Evolutionary conservation across 768 basidiomycete genomes (phyloP).

Genomic region (Trametopsis cervina): DNA sequence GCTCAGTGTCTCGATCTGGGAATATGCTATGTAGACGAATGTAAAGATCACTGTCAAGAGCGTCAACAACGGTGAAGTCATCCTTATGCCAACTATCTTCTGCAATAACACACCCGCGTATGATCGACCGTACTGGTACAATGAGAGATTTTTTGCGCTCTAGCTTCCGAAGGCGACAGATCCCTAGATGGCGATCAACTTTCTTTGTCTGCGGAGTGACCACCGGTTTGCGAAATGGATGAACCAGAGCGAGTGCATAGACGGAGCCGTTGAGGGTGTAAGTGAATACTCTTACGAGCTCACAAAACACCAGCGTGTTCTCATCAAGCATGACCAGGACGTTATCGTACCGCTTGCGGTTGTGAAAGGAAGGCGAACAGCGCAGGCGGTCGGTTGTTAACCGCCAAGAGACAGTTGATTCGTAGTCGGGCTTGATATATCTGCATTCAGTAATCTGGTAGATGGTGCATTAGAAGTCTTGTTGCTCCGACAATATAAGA

Average conservation of each 20-base stretch:
- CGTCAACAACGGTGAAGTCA: not conserved
- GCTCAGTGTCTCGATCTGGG: not conserved
- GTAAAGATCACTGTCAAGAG: not conserved
- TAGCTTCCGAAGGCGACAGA: not conserved
- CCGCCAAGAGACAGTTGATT: slow-evolving; percentile 18
- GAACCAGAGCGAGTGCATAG: not conserved
- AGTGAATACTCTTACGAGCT: not conserved
- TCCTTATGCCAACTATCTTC: not conserved
- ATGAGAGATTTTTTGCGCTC: not conserved
- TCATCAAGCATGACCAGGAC: not conserved
- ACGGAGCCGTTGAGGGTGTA: not conserved
- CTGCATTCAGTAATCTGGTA: slow-evolving; percentile 14
- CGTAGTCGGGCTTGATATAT: slow-evolving; percentile 15
- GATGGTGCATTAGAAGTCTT: not conserved
- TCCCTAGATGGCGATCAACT: not conserved
- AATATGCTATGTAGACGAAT: not conserved
- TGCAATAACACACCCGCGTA: not conserved
- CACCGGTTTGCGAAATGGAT: too few relatives aligned
- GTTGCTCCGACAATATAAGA: not conserved
- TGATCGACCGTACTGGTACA: not conserved
- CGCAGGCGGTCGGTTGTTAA: not conserved
- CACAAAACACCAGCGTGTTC: not conserved
- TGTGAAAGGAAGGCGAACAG: not conserved
- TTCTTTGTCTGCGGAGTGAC: not conserved
- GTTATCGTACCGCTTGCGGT: not conserved